Evolutionary conservation across 2,329 filamentous ascomycete genomes (phyloP).

Genomic region (Aspergillus latus): DNA sequence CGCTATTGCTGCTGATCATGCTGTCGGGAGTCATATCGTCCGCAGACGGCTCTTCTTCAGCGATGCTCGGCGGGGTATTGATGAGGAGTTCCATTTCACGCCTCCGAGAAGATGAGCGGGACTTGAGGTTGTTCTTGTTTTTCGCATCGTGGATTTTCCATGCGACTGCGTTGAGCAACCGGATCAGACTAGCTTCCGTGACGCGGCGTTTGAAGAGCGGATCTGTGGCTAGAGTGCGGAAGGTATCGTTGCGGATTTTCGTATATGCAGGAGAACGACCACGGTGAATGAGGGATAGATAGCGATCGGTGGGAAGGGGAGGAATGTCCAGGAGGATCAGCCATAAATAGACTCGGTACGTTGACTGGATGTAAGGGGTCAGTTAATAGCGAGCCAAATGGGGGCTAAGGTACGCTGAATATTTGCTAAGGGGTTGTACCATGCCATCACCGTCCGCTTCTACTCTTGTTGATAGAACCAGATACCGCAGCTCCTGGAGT

Average conservation of each 20-base stretch:
- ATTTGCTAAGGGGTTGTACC: conserved; percentile 34
- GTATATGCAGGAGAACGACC: conserved; percentile 92
- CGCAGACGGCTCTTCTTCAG: conserved; percentile 46
- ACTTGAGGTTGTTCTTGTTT: conserved; percentile 54
- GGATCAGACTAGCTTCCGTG: conserved; percentile 91
- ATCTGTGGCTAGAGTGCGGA: conserved; percentile 92
- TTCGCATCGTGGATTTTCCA: conserved; percentile 87
- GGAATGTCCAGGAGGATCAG: conserved; percentile 87
- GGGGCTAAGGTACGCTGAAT: not conserved
- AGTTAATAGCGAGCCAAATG: conserved; percentile 7
- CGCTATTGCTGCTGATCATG: conserved; percentile 18
- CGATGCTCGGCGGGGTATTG: conserved; percentile 39
- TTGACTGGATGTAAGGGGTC: conserved; percentile 61
- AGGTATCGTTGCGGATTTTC: conserved; percentile 98
- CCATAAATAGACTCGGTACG: conserved; percentile 93
- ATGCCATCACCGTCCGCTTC: conserved; percentile 55
- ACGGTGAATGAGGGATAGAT: conserved; percentile 85
- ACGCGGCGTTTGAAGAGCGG: conserved; percentile 95
- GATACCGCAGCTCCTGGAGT: conserved; percentile 49
- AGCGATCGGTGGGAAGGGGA: conserved; percentile 79
- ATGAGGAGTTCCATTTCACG: conserved; percentile 48
- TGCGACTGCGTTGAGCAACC: conserved; percentile 89
- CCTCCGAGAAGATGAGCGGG: conserved; percentile 43
- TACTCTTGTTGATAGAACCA: conserved; percentile 51
- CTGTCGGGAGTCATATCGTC: conserved; percentile 20